Base-by-base conservation (phyloP, 169 alveolate genomes). In the Plasmodium gallinaceum region DNA sequence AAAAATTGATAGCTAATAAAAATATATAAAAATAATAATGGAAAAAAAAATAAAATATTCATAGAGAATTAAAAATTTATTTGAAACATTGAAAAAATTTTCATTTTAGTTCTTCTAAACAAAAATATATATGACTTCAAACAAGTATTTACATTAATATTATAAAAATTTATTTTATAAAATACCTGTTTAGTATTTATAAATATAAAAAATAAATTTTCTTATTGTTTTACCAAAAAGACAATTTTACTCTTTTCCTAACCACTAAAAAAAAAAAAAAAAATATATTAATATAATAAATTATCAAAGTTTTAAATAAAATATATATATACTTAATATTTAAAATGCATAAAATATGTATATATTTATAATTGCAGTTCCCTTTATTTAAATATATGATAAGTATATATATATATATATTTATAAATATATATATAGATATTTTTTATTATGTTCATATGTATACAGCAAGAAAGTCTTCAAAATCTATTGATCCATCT, bases 401-500 rank as follows among this genome's bases (percentile, higher is more conserved):
- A 51, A 51, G 60, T 51, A 51, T 14, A 51, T 51, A 14, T 7
- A 51, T 8, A 51, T 51, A 51, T 48, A 48, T 48, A 48, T 48
- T n/a, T 62, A 62, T 62, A 62, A 10, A 22, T 61, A 5, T 26
- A 26, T 45, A 45, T 45, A 70, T 70, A 18, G 20, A 7, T n/a
- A 32, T 10, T 37, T 18, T 7, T 52, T 4, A 3, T 54, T 14
- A 12, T 10, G 7, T 54, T 54, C 16, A 22, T 54, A n/a, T 68
- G 62, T 46, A 37, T 60, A 80, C 90, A 57, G 37, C 57, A 8
- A 80, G 69, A 45, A 86, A 86, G 46, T 86, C 92, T 24, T 86
- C 88, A 71, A 86, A 86, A 61, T 86, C 92, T 65, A 86, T 16
- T 4, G 65, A 51, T 24, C 92, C 92, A 12, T 86, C 92, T n/a